Evolutionary conservation across 352 stramenopile genomes (phyloP), one percentile per base, ranked within the genome.

Genomic region (Salisapilia sapeloensis): DNA sequence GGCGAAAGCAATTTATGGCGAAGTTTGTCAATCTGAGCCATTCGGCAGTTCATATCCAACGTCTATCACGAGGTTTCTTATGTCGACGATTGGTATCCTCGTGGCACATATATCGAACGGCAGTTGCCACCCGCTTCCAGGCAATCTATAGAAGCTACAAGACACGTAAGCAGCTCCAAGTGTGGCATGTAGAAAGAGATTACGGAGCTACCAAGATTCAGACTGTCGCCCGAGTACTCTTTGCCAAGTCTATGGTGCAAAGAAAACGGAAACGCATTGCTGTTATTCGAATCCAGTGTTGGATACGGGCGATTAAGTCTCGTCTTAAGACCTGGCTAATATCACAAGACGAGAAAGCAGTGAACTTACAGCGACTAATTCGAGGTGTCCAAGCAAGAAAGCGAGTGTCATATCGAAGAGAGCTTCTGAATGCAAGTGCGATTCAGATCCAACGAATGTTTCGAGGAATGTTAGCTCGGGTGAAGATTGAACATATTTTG

Each of bases 391-490:
- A 76, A 2, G 42, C 53, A 0, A 46, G 60, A 14, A 80, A 64
- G 35, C 36, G 50, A 1, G 50, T 58, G 15, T 46, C 37, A 7
- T 48, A 21, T n/a, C 35, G 20, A 12, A 41, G 38, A 7, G 4
- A 21, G 4, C 17, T 29, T 11, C 42, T 49, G 23, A 30, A 60
- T 8, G 31, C 22, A 0, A 38, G 46, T 9, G 67, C 60, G 7
- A 56, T 44, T 16, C 51, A 80, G 25, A 72, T 87, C 23, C 71
- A 87, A 25, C 59, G 65, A 0, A 53, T 77, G 22, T 79, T 81
- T 56, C 60, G 67, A 20, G 67, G 71, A 10, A 59, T 78, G 21
- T 53, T 57, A 25, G 49, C 60, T 2, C 44, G 71, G 4, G 34
- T 37, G 24, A 24, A 36, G 3, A 42, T 83, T 3, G 44, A 50